Percentiles rank a stretch among this genome's conserved stretches.
phyloP scores from a whole-genome alignment of 306 rosid genomes.

The Vigna reflexopilosa region DNA sequence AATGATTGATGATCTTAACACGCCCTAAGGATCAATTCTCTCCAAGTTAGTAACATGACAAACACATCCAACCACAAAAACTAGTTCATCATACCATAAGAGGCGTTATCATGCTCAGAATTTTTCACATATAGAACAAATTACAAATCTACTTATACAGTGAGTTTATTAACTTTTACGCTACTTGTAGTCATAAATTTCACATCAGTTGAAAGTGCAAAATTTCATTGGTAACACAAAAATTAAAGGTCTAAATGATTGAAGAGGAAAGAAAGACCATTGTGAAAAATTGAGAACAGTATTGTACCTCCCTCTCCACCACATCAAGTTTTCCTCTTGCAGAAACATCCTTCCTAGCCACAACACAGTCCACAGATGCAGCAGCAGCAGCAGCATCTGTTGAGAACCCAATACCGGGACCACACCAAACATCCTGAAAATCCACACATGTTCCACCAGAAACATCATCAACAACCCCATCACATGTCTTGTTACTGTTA shows the following conservation, averaged over 20 bases:
- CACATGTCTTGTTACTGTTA: constrained; percentile 36
- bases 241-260: neutral
- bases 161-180: no score
- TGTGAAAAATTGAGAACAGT: neutral
- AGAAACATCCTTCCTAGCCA: constrained; percentile 69
- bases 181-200: no score
- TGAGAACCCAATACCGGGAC: constrained; percentile 91
- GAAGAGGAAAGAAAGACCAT: neutral
- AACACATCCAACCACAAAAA: neutral
- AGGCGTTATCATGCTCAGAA: neutral
- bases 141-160: no score
- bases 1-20: neutral
- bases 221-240: no score
- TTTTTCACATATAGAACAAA: no score
- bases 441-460: constrained; percentile 56
- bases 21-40: neutral
- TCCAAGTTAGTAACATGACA: neutral
- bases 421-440: constrained; percentile 96
- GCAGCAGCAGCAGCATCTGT: constrained; percentile 59
- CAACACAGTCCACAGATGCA: constrained; percentile 85
- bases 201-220: no score
- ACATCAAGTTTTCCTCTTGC: constrained; percentile 81
- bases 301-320: constrained; percentile 70
- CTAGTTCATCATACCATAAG: neutral
- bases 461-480: constrained; percentile 51